A percentile compares a stretch with the other conserved stretches of the same genome.
These are phyloP conservation scores for Arachnomyces sp. DNA, from an alignment of 2,329 filamentous ascomycete genomes.

Conservation along the genomic window DNA sequence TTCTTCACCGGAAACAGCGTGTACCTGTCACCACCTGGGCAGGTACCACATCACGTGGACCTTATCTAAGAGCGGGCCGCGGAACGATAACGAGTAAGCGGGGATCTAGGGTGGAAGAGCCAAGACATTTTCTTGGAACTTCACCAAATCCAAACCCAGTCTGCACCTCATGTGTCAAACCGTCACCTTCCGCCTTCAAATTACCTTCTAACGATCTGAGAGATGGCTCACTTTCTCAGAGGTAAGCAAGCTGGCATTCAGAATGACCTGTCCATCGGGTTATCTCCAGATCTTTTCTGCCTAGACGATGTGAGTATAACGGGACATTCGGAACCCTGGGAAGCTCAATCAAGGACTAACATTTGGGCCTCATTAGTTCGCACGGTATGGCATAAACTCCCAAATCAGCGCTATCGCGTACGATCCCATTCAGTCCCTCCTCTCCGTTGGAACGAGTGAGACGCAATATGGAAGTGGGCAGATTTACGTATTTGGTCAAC, in stretches of 20 bases:
- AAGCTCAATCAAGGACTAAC: neutral
- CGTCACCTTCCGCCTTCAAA: slow-evolving; percentile 1
- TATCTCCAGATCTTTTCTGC: slow-evolving; percentile 68
- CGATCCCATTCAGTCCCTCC: slow-evolving; percentile 85
- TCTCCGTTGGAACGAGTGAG: slow-evolving; percentile 85
- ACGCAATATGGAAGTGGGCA: slow-evolving; percentile 77
- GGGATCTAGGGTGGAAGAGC: too few relatives aligned
- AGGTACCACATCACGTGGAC: too few relatives aligned
- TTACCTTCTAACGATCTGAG: slow-evolving; percentile 6
- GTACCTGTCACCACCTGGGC: too few relatives aligned
- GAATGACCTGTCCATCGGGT: slow-evolving; percentile 77
- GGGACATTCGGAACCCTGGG: slow-evolving; percentile 7
- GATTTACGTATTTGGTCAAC: slow-evolving; percentile 82
- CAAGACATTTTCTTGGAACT: slow-evolving; percentile 4
- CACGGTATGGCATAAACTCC: slow-evolving; percentile 74
- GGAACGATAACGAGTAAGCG: too few relatives aligned
- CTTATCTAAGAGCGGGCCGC: too few relatives aligned
- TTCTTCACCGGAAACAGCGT: too few relatives aligned
- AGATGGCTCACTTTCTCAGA: slow-evolving; percentile 80
- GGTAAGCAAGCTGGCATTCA: slow-evolving; percentile 91
- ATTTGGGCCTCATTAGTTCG: slow-evolving; percentile 40
- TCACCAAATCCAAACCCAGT: slow-evolving; percentile 2
- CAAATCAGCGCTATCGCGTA: slow-evolving; percentile 73
- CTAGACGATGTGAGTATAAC: slow-evolving; percentile 62
- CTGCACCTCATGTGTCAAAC: slow-evolving; percentile 1